Conservation (phyloP, 768 basidiomycete genomes). For the Pholiota microspora region DNA sequence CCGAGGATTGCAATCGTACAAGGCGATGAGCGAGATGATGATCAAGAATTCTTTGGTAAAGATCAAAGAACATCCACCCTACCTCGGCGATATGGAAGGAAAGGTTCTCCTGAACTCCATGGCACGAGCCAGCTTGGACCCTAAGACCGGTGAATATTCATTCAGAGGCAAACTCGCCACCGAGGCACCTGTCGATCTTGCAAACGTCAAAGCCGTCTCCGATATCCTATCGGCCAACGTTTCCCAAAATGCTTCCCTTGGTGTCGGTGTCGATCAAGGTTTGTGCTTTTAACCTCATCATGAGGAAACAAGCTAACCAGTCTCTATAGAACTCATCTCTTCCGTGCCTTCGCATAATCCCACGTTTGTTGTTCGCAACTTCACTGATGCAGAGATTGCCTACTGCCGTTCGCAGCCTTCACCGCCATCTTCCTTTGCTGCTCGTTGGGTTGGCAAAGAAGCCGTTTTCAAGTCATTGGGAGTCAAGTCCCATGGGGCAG, state of each 20-base stretch:
- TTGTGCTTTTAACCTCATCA: background rate
- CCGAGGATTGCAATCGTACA: conserved; percentile 75
- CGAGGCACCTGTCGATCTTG: conserved; percentile 48
- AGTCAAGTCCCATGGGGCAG: conserved; percentile 87
- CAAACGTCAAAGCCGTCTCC: conserved; percentile 68
- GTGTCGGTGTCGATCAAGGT: conserved; percentile 92
- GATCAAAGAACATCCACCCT: conserved; percentile 93
- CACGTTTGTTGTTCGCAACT: conserved; percentile 89
- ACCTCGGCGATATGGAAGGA: conserved; percentile 79
- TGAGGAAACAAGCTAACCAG: conserved; percentile 8
- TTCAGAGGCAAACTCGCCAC: conserved; percentile 67
- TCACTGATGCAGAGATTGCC: conserved; percentile 81
- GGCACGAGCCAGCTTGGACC: conserved; percentile 78
- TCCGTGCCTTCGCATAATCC: conserved; percentile 87
- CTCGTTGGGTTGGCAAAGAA: conserved; percentile 97
- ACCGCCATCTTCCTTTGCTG: conserved; percentile 88
- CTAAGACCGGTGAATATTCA: conserved; percentile 84
- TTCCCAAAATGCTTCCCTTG: conserved; percentile 45
- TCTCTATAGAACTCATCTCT: conserved; percentile 75
- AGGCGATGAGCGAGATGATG: conserved; percentile 95
- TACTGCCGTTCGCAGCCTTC: conserved; percentile 91
- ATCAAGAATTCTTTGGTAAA: conserved; percentile 90
- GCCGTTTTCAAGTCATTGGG: conserved; percentile 96
- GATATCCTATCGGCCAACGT: conserved; percentile 43
- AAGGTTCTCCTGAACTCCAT: conserved; percentile 89